Conservation (phyloP, 179 eudicot species). For the Beta macrorhiza region DNA sequence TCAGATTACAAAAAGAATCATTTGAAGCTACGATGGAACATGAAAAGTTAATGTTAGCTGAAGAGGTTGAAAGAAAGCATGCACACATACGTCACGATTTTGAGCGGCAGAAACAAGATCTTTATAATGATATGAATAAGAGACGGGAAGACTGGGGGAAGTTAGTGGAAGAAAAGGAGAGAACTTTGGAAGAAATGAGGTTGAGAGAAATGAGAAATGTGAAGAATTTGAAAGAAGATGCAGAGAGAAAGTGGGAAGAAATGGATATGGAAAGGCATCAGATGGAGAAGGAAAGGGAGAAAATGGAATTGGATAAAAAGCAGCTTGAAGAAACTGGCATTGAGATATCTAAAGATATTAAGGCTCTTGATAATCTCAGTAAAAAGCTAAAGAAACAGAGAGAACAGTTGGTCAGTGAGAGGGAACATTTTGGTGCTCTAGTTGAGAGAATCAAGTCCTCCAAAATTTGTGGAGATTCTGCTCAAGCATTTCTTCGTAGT, state of each 20-base stretch:
- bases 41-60: slow-evolving; percentile 51
- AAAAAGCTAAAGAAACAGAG: slow-evolving; percentile 65
- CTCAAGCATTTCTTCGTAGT: slow-evolving; percentile 42
- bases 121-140: slow-evolving; percentile 49
- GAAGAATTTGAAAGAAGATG: slow-evolving; percentile 46
- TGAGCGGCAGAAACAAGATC: slow-evolving; percentile 55
- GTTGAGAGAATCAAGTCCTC: slow-evolving; percentile 63
- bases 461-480: slow-evolving; percentile 59
- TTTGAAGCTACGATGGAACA: slow-evolving; percentile 67
- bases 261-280: slow-evolving; percentile 43
- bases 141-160: slow-evolving; percentile 57
- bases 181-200: slow-evolving; percentile 56
- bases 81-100: slow-evolving; percentile 52
- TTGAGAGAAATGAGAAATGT: slow-evolving; percentile 41
- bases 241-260: slow-evolving; percentile 51
- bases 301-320: slow-evolving; percentile 48
- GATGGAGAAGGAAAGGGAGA: slow-evolving; percentile 62
- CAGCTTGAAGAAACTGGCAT: slow-evolving; percentile 60
- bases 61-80: slow-evolving; percentile 51
- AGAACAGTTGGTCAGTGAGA: slow-evolving; percentile 56
- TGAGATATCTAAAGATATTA: slow-evolving; percentile 73
- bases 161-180: slow-evolving; percentile 54
- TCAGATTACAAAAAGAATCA: slow-evolving; percentile 62
- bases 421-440: slow-evolving; percentile 51
- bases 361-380: slow-evolving; percentile 63